Conservation (phyloP, 75 land plant genomes). For the Chamaecyparis obtusa region DNA sequence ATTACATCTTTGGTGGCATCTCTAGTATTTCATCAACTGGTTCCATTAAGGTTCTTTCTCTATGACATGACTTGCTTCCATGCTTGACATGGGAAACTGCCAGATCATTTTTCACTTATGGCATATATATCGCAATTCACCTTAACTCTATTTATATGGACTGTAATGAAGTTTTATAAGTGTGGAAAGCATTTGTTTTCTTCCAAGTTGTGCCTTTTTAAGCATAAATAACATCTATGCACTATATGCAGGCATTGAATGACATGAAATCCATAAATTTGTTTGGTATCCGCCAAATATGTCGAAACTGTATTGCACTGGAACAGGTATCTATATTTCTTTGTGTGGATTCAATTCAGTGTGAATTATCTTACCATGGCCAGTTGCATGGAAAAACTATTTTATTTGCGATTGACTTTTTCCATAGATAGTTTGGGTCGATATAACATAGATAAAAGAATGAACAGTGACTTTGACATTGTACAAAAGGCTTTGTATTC, state of each 20-base stretch:
- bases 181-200: not conserved
- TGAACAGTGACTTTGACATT: not conserved
- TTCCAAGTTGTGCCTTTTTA: not conserved
- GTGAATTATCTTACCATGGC: not conserved
- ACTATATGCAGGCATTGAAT: slow-evolving; percentile 66
- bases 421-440: not conserved
- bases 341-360: not conserved
- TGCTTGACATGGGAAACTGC: not conserved
- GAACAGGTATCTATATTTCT: slow-evolving; percentile 69
- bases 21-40: slow-evolving; percentile 80
- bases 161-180: not conserved
- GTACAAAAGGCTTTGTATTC: not conserved
- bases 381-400: not conserved
- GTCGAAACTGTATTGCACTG: slow-evolving; percentile 92
- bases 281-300: slow-evolving; percentile 94
- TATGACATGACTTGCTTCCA: not conserved
- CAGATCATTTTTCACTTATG: not conserved
- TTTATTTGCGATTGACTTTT: not conserved
- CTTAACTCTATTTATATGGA: not conserved
- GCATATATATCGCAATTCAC: not conserved
- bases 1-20: slow-evolving; percentile 95
- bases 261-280: slow-evolving; percentile 86
- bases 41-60: slow-evolving; percentile 68
- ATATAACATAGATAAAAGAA: not conserved
- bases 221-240: not conserved